Evolutionary conservation across 352 stramenopile species (phyloP), one percentile per base, ranked within the genome.

Genomic region (Pythium monospermum): DNA sequence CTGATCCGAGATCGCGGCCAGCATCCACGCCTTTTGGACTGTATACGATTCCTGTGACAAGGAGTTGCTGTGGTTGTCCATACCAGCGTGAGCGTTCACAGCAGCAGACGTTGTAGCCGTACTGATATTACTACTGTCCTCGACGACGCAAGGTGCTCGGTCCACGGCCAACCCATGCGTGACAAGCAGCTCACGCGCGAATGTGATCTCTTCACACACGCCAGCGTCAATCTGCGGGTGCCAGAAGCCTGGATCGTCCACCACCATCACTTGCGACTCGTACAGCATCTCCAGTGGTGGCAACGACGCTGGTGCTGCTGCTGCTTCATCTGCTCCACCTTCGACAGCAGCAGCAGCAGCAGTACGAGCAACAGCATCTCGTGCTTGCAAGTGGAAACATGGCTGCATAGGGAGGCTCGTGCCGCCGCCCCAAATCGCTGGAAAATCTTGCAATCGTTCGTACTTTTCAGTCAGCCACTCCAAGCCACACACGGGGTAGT

Each of bases 391-490:
- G 48, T 76, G 68, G 50, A 76, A 76, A 44, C 68, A 76, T 33
- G 64, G 68, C n/a, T 25, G 33, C 38, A 76, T 76, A 30, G 18
- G 22, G 4, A 65, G 43, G 6, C 31, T 41, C 11, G 26, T 33
- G 5, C 28, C 43, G 1, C 61, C 62, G 33, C 66, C 64, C 68
- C 68, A 76, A 21, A 62, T 44, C 2, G 43, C 37, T 1, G 61
- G 25, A 37, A 76, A 76, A 2, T 23, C 32, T 0, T 64, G 64
- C 0, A 76, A 54, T 1, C 61, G 64, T 26, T 40, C 53, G 40
- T 76, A 76, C 44, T 76, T 76, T 1, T 72, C 61, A n/a, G 5
- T 6, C 1, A 76, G 53, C 68, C 68, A 76, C 48, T 76, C 64
- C 4, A 71, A 13, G 0, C 68, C 68, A 38, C 68, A 73, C 11